Evolutionary conservation across 2,329 filamentous ascomycete species (phyloP).

Genomic region (Exophiala phaeomuriformis): DNA sequence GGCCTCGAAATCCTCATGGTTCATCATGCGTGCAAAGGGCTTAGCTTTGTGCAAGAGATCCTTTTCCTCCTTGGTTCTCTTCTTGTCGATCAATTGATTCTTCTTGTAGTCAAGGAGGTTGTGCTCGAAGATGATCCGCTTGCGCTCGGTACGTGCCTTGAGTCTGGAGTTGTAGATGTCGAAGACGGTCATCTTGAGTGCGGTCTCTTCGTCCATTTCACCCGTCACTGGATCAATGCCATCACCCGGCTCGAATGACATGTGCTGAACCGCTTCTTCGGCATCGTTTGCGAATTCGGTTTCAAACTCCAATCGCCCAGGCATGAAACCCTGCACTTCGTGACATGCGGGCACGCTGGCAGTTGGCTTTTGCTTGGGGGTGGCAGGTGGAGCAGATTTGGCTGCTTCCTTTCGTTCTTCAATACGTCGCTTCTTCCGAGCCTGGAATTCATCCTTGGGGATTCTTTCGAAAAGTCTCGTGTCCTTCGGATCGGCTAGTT

Average conservation of each 20-base stretch:
- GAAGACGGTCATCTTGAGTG: constrained; percentile 95
- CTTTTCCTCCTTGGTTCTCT: constrained; percentile 87
- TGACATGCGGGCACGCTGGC: constrained; percentile 93
- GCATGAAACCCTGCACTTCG: constrained; percentile 98
- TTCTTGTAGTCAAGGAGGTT: constrained; percentile 88
- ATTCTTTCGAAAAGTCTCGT: constrained; percentile 70
- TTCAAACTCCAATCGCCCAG: constrained; percentile 92
- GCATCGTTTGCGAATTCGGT: constrained; percentile 97
- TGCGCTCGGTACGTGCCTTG: constrained; percentile 83
- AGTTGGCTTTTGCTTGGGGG: constrained; percentile 91
- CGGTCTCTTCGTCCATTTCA: constrained; percentile 89
- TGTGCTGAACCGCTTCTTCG: constrained; percentile 94
- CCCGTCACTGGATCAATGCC: constrained; percentile 78
- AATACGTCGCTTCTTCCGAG: constrained; percentile 84
- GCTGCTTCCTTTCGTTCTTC: constrained; percentile 83
- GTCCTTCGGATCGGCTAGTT: constrained; percentile 75
- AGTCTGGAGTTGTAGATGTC: constrained; percentile 93
- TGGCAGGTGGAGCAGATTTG: constrained; percentile 72
- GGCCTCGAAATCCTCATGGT: constrained; percentile 77
- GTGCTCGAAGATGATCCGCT: constrained; percentile 95
- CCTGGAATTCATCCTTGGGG: constrained; percentile 85
- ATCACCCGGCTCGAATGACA: constrained; percentile 96
- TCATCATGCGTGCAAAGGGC: constrained; percentile 96
- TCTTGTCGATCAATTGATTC: constrained; percentile 84
- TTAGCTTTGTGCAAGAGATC: constrained; percentile 90